Evolutionary conservation across 1,139 yeast genomes (phyloP), one percentile per base, ranked within the genome.

Genomic region (Zygosaccharomyces sapae): DNA sequence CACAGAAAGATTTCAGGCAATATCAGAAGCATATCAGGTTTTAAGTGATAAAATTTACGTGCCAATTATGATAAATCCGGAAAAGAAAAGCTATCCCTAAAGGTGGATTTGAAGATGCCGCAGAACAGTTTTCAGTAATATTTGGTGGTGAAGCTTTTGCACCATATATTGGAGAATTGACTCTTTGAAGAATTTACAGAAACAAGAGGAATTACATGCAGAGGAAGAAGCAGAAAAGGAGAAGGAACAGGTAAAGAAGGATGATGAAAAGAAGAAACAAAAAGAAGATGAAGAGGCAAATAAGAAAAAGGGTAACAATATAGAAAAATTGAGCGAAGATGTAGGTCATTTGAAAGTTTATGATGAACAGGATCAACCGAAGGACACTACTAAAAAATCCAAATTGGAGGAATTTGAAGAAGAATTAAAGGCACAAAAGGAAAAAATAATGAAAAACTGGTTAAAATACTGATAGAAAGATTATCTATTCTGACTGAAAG

Each of bases 111-210:
- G 95, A 86, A 62, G 97, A 89, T 63, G 95, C 97, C 0, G 75
- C 83, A 41, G 97, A 89, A 63, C 82, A 87, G 59, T 87, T 89
- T 68, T 75, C 86, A n/a, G 78, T 77, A 72, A 84, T 89, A 33
- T 89, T 89, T 67, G 97, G 97, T 40, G 97, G 97, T 35, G 96
- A 86, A 51, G 92, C 94, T 2, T 90, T 90, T 67, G 79, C 76
- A 41, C 86, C 83, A 48, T 84, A 89, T 75, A 86, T 90, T 59
- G 97, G 97, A 4, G 97, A 90, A 66, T 73, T 92, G 55, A 81
- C 95, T n/a, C 72, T 92, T 70, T 90, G 64, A 85, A 82, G 65
- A 96, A 92, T 61, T 65, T 90, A 59, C 75, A 83, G 35, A 85
- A 86, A 66, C 79, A 87, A 35, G 76, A 78, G 43, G 77, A 71